Percentiles rank a stretch among this genome's conserved stretches.
phyloP scores from a whole-genome alignment of 2,329 filamentous ascomycete species.

The Phaeomoniella chlamydospora region DNA sequence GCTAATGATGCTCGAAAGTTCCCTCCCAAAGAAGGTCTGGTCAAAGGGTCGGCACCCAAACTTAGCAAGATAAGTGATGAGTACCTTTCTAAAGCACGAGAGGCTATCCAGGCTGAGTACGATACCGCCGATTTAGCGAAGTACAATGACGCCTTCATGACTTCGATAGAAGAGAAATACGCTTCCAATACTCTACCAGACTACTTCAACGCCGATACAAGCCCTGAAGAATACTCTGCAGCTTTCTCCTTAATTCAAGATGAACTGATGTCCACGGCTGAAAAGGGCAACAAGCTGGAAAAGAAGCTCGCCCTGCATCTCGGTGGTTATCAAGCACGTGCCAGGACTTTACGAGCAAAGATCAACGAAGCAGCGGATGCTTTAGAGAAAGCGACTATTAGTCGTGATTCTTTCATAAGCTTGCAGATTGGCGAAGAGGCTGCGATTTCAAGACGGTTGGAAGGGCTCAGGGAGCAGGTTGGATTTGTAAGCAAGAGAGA shows the following conservation, averaged over 20 bases:
- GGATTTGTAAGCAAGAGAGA: slow-evolving; percentile 66
- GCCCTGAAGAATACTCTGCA: slow-evolving; percentile 51
- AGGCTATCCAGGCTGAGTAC: slow-evolving; percentile 60
- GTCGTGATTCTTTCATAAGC: slow-evolving; percentile 59
- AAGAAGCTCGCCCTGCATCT: slow-evolving; percentile 83
- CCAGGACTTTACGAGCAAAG: slow-evolving; percentile 67
- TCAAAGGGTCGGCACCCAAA: slow-evolving; percentile 45
- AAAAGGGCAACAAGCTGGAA: slow-evolving; percentile 74
- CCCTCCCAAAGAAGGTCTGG: slow-evolving; percentile 51
- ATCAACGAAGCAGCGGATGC: slow-evolving; percentile 60
- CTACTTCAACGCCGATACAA: slow-evolving; percentile 64
- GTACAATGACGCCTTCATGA: slow-evolving; percentile 24
- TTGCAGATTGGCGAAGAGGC: slow-evolving; percentile 68
- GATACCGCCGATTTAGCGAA: slow-evolving; percentile 35
- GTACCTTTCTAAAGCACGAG: slow-evolving; percentile 57
- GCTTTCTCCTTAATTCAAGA: slow-evolving; percentile 67
- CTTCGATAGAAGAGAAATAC: slow-evolving; percentile 36
- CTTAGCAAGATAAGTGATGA: slow-evolving; percentile 56
- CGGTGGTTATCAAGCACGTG: slow-evolving; percentile 78
- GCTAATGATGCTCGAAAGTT: slow-evolving; percentile 67
- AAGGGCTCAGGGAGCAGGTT: slow-evolving; percentile 68
- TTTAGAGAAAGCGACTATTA: slow-evolving; percentile 56
- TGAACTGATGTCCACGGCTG: slow-evolving; percentile 57
- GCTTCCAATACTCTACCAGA: slow-evolving; percentile 47
- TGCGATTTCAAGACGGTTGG: slow-evolving; percentile 57